Conservation (phyloP, 805 yeast genomes). For the Saturnispora sanitii region DNA sequence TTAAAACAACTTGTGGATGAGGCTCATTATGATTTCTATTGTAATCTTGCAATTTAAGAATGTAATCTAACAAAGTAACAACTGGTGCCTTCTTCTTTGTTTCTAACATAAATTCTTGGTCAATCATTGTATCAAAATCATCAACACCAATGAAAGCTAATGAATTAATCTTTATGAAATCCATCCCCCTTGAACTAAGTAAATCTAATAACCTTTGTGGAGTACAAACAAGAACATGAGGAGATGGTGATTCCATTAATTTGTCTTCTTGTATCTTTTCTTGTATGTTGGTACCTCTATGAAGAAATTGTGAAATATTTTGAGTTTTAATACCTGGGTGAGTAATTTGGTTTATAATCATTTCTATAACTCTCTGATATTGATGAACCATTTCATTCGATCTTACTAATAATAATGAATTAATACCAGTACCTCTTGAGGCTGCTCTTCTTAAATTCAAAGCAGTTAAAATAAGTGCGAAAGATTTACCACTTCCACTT, state of each 20-base stretch:
- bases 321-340: not conserved
- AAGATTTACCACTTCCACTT: slow-evolving; percentile 25
- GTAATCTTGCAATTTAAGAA: slow-evolving; percentile 26
- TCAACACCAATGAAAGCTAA: slow-evolving; percentile 25
- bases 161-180: slow-evolving; percentile 20
- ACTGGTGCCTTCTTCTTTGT: slow-evolving; percentile 20
- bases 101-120: slow-evolving; percentile 13
- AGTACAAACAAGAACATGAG: slow-evolving; percentile 27
- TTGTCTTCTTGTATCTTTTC: slow-evolving; percentile 21
- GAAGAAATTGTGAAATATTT: slow-evolving; percentile 24
- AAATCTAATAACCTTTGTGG: slow-evolving; percentile 30
- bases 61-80: slow-evolving; percentile 25
- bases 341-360: slow-evolving; percentile 8
- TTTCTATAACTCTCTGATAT: slow-evolving; percentile 14
- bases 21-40: slow-evolving; percentile 23
- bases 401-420: slow-evolving; percentile 25
- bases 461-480: slow-evolving; percentile 22
- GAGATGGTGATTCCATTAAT: slow-evolving; percentile 18
- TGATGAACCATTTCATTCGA: slow-evolving; percentile 21
- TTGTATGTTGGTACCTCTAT: slow-evolving; percentile 19
- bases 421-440: slow-evolving; percentile 21
- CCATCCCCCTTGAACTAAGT: slow-evolving; percentile 26
- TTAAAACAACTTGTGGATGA: slow-evolving; percentile 25
- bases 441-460: slow-evolving; percentile 18
- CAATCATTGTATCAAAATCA: slow-evolving; percentile 27